Evolutionary conservation across 2,329 filamentous ascomycete species (phyloP), one percentile per base, ranked within the genome.

Genomic region (Septoria petroselini): DNA sequence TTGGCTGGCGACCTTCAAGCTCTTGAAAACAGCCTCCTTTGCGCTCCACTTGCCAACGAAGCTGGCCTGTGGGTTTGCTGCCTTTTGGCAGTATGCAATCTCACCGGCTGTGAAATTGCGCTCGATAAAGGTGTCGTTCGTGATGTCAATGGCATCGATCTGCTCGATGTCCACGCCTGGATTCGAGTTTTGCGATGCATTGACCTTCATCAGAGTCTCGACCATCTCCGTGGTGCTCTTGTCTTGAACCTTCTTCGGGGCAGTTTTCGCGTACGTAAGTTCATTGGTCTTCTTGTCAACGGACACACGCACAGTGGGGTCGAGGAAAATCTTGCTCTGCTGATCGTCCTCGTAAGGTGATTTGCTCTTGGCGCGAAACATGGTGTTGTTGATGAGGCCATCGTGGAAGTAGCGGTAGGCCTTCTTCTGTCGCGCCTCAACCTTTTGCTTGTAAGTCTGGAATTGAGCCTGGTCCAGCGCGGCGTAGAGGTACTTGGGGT

Each of bases 21-120:
- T 90, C 81, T 98, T 98, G 80, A 98, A 98, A 1, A 98, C 91
- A 21, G 93, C 93, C 74, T 98, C 93, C 76, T 98, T 98, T 29
- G 93, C 93, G 64, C 86, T 91, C 93, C 93, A 98, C 61, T 90
- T 84, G 41, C 93, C 93, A 4, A 91, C 89, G 71, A 96, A 98
- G 43, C 89, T 94, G 59, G 91, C 88, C 67, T 89, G 88, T 1
- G 90, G 87, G 66, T 81, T 85, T 4, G 89, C 75, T 12, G 88
- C 85, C 65, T 85, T 82, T 57, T 79, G 78, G 76, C 94, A 98
- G 76, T 98, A 97, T 23, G 80, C 78, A 62, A 91, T 86, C 73
- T 98, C 93, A 41, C 78, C 75, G 12, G 76, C 71, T 0, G 93
- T 97, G 71, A 98, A 98, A 75, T 98, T 98, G 62, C 93, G 86